Evolutionary conservation across 225 moss, liverwort and hornwort genomes (phyloP), one percentile per base, ranked within the genome.

Genomic region (Straminergon stramineum): DNA sequence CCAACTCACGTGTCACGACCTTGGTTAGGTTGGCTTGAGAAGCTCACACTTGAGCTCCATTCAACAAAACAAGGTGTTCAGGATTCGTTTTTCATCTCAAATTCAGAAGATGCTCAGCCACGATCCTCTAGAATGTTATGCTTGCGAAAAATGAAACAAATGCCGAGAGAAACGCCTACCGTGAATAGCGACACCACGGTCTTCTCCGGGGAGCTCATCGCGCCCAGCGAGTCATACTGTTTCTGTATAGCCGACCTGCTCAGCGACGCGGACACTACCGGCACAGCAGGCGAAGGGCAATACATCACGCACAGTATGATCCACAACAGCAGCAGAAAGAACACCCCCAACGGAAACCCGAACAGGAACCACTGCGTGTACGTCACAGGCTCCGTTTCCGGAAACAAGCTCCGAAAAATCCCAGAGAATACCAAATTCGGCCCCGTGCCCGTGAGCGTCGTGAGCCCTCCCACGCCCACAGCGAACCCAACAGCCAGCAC

Each of bases 361-460:
- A 98, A 98, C 68, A 91, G 78, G 75, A 96, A 74, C 98, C 98
- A 98, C 84, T 92, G 89, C 71, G 94, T 84, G 82, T 97, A 98
- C 15, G 97, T 93, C n/a, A 99, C 87, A 6, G 93, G 84, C n/a
- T 94, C 91, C 35, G 94, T 95, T 21, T 88, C 41, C 2, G 97
- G 99, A 85, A 99, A 99, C 27, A 93, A 88, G 85, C 91, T 94
- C 6, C 87, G 85, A 39, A 93, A 99, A 60, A 97, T 93, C 52
- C 97, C 99, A 6, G 95, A 92, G 80, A 97, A 91, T 5, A 97
- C 92, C 57, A 99, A 73, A 71, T 97, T 96, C 7, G 99, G 96
- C 22, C 99, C 99, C 14, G 93, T 94, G 18, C 99, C 99, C 22
- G 96, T 99, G 65, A 95, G 85, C 39, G 99, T 96, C 17, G 87